Percentiles rank a stretch among this genome's conserved stretches.
Evolutionary conservation across 768 basidiomycete genomes (phyloP).

Genomic region (Sarcomyxa edulis): DNA sequence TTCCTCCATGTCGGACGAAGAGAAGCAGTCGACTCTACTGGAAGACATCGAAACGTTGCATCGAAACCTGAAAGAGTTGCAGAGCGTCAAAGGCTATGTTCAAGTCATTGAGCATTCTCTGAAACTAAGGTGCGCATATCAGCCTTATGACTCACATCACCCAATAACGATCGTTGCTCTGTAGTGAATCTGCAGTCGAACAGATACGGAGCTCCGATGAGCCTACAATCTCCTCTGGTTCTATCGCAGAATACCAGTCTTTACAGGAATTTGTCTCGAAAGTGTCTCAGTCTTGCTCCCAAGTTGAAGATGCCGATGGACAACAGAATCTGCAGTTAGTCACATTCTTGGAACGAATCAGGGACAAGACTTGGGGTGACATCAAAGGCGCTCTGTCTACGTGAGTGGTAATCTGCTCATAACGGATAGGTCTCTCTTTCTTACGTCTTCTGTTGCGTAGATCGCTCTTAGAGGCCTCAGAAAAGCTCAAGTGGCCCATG

Average conservation of each 20-base stretch:
- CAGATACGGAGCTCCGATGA: constrained; percentile 37
- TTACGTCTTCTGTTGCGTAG: constrained; percentile 30
- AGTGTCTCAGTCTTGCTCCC: constrained; percentile 37
- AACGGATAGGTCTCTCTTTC: not conserved
- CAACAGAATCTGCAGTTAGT: constrained; percentile 56
- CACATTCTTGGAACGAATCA: constrained; percentile 54
- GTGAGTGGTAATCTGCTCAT: constrained; percentile 34
- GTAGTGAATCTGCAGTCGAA: constrained; percentile 54
- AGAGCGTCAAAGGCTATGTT: constrained; percentile 72
- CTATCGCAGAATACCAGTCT: constrained; percentile 51
- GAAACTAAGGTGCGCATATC: constrained; percentile 56
- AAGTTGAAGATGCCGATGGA: constrained; percentile 39
- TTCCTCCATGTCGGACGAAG: constrained; percentile 45
- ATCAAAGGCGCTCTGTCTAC: constrained; percentile 61
- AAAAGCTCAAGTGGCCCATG: constrained; percentile 83
- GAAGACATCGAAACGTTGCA: constrained; percentile 82
- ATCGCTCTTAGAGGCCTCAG: constrained; percentile 55
- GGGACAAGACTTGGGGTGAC: constrained; percentile 69
- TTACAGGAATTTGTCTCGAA: constrained; percentile 57
- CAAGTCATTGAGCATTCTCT: constrained; percentile 68
- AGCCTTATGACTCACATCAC: too few relatives aligned
- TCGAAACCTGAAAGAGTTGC: constrained; percentile 68
- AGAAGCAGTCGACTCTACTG: constrained; percentile 57
- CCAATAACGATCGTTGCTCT: too few relatives aligned
- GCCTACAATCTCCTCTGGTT: constrained; percentile 33